Conservation (phyloP, 768 basidiomycete genomes). For the Coprinopsis cinerea region DNA sequence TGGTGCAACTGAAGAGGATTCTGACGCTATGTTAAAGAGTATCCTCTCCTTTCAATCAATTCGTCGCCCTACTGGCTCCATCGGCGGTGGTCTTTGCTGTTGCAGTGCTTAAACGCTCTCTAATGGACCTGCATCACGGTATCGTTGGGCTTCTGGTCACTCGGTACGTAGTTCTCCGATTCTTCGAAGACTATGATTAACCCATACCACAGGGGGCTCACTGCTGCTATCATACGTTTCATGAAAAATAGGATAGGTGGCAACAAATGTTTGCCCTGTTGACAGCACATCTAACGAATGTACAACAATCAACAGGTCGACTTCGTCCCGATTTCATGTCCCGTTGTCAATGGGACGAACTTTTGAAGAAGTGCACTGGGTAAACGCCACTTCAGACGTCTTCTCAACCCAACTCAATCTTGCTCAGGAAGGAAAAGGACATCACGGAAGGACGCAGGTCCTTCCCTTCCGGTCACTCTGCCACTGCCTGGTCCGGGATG, state of each 20-base stretch:
- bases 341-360: constrained; percentile 56
- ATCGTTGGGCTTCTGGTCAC: constrained; percentile 42
- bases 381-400: constrained; percentile 19
- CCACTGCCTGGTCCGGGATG: constrained; percentile 62
- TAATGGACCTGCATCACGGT: constrained; percentile 53
- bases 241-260: constrained; percentile 56
- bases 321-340: constrained; percentile 64
- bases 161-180: constrained; percentile 19
- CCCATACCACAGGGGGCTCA: constrained; percentile 33
- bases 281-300: not conserved
- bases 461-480: constrained; percentile 68
- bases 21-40: constrained; percentile 30
- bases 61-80: constrained; percentile 43
- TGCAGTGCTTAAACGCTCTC: constrained; percentile 37
- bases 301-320: constrained; percentile 28
- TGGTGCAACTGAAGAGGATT: not conserved
- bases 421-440: constrained; percentile 26
- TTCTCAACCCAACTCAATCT: not conserved
- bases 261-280: not conserved
- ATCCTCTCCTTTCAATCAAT: constrained; percentile 38
- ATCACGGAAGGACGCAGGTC: constrained; percentile 51
- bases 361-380: constrained; percentile 49
- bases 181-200: constrained; percentile 1
- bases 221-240: constrained; percentile 42
- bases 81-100: constrained; percentile 29